phyloP scores from a whole-genome alignment of 2,329 filamentous ascomycete genomes.

The Xylariaceae sp. region DNA sequence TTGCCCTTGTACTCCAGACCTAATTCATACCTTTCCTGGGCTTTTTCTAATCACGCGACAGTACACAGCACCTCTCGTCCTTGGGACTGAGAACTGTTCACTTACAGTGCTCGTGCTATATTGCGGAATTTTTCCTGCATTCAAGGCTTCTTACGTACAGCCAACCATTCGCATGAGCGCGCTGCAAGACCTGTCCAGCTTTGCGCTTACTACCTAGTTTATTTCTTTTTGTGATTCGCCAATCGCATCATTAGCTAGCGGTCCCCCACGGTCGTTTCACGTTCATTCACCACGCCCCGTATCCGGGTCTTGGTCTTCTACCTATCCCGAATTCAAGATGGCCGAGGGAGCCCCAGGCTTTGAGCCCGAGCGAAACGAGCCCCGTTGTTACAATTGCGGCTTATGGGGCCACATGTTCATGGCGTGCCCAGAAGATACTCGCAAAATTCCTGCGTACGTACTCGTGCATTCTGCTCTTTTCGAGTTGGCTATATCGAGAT shows the following conservation, averaged over 20 bases:
- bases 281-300: not conserved
- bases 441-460: conserved; percentile 39
- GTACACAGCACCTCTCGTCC: conserved; percentile 8
- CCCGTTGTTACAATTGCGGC: conserved; percentile 39
- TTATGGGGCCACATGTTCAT: conserved; percentile 38
- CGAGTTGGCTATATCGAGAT: not conserved
- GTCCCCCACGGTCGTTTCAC: not conserved
- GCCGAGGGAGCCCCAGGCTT: conserved; percentile 32
- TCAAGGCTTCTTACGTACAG: not conserved
- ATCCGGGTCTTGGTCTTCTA: not conserved
- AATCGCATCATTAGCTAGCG: not conserved
- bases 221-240: conserved; percentile 8
- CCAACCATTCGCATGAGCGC: conserved; percentile 5
- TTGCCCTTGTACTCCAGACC: not conserved
- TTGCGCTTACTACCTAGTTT: conserved; percentile 3
- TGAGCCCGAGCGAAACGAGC: conserved; percentile 33
- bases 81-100: conserved; percentile 5
- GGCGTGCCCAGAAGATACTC: conserved; percentile 38
- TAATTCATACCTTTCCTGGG: not conserved
- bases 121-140: conserved; percentile 2
- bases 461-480: not conserved
- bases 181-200: conserved; percentile 1
- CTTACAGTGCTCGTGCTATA: conserved; percentile 6
- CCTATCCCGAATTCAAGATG: conserved; percentile 23
- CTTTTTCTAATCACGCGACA: conserved; percentile 17